Evolutionary conservation across 2,329 filamentous ascomycete species (phyloP), one percentile per base, ranked within the genome.

Genomic region (Aspergillus novofumigatus): DNA sequence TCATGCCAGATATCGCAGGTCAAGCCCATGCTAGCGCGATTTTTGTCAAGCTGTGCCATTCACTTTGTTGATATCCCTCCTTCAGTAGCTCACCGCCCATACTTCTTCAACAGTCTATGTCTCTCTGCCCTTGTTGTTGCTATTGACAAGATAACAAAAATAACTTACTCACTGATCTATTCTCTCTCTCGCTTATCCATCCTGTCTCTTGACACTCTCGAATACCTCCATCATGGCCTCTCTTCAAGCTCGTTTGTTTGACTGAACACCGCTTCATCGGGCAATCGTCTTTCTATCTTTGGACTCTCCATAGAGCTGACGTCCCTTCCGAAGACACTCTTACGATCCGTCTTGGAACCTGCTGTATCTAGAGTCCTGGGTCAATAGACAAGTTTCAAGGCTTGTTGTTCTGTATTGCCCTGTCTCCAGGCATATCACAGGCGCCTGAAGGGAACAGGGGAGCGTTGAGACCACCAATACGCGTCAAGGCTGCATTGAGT

Each of bases 41-140:
- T 25, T 54, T 41, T 44, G 35, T 52, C 50, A 54, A 51, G n/a
- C 41, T 42, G 44, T 42, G 51, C 35, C 42, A 52, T 29, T 38
- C 49, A 42, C 51, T 21, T 51, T 49, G 50, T 29, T 56, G 21
- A 50, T 52, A 47, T 55, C 49, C 25, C 52, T 47, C 53, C 55
- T 55, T 21, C 41, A 50, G 32, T 53, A 58, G 53, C 58, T 60
- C 58, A 60, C 58, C 58, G 58, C 55, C 57, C 52, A 50, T 55
- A 58, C 41, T 62, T 48, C 44, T 53, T 44, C 29, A 53, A 49
- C 26, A 52, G 45, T 55, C 50, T 49, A 17, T 45, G 42, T 58
- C 56, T 55, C 51, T 17, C 32, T 7, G 32, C 51, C 48, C 25
- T 25, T 44, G 45, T 35, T 26, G 23, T 44, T 47, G 44, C 14